Conservation (phyloP, 192 early-diverging fungal species). For the Linnemannia exigua region DNA sequence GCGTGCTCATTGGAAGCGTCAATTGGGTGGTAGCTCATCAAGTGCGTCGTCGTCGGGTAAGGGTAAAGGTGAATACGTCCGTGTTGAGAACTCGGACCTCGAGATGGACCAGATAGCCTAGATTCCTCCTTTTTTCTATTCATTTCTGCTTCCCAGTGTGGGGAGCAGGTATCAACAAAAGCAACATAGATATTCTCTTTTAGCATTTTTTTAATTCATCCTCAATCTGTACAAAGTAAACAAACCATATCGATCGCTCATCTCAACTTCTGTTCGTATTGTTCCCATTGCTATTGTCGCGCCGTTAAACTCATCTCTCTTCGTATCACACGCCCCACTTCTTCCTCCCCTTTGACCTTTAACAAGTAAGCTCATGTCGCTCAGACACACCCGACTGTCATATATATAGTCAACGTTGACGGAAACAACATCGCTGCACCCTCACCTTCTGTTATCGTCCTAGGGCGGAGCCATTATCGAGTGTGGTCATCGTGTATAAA, state of each 20-base stretch:
- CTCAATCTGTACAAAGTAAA: background rate
- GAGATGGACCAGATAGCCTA: conserved; percentile 27
- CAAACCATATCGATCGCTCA: background rate
- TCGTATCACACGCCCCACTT: too few relatives aligned
- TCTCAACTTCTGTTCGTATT: background rate
- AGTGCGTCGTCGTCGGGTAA: background rate
- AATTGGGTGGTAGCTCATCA: background rate
- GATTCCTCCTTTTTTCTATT: background rate
- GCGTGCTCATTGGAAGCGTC: conserved; percentile 16
- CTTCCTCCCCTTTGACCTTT: too few relatives aligned
- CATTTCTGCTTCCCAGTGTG: background rate
- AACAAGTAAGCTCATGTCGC: too few relatives aligned
- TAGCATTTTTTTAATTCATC: background rate
- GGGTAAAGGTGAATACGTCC: conserved; percentile 7
- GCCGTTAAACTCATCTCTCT: too few relatives aligned
- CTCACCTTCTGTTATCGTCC: too few relatives aligned
- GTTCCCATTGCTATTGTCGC: too few relatives aligned
- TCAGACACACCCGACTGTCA: too few relatives aligned
- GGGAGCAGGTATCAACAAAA: background rate
- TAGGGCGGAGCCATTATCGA: too few relatives aligned
- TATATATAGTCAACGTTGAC: too few relatives aligned
- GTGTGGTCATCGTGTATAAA: too few relatives aligned
- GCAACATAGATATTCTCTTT: background rate
- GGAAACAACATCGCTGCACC: too few relatives aligned
- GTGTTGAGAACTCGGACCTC: background rate